Base-by-base conservation (phyloP, 2,329 filamentous ascomycete species). In the Colletotrichum sp. region DNA sequence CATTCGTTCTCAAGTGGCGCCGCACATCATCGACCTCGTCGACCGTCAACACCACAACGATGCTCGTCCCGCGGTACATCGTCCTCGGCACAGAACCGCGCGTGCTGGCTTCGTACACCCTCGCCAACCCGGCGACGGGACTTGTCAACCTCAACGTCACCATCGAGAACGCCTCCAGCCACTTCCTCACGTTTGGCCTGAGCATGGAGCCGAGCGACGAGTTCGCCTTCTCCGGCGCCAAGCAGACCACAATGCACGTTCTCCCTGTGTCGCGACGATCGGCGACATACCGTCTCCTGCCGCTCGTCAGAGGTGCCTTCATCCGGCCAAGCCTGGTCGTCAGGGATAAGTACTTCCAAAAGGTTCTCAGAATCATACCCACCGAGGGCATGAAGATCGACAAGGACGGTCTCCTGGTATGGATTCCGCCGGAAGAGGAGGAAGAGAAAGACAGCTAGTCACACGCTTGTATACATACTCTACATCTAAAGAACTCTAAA, bases 111-210 rank as follows among this genome's bases (percentile, higher is more conserved):
- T 87, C 89, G 1, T 88, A 90, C 4, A 86, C 88, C 5, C 89
- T 90, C 78, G 82, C 85, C 24, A 80, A 82, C 5, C 81, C 82
- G 9, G 76, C 80, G 4, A 78, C 80, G 8, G 72, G 80, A 13
- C 81, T 91, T 10, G 78, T 90, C 60, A 85, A 87, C 72, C 83
- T 92, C 16, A 86, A 89, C 57, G 82, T 92, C 82, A 95, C 92
- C 5, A 92, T 99, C 72, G 97, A 99, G 85, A 99, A 99, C 83
- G 95, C 96, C 0, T 98, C 96, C 1, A 94, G 93, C 83, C 97
- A 99, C 84, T 98, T 98, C 85, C 90, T 99, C 66, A 98, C 96
- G 0, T 99, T 99, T 85, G 96, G 95, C 34, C 85, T 99, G 65
- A 92, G 90, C 30, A 98, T 99, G 96, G 96, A 99, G 80, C 94